Conservation (phyloP, 495 filamentous ascomycete species). For the Neurospora terricola region DNA sequence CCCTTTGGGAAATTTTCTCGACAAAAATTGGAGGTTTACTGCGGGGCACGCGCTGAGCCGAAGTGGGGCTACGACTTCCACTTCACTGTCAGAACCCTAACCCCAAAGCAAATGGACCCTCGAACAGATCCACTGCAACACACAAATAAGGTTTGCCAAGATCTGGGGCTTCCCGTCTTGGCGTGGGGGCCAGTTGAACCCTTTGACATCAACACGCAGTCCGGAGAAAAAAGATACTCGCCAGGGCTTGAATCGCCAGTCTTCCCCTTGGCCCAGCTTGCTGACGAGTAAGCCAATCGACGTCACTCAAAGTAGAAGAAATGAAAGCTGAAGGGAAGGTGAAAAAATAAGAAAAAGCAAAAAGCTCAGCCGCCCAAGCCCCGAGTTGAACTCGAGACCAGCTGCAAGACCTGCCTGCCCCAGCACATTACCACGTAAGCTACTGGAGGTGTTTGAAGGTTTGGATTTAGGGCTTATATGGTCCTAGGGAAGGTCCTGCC, state of each 20-base stretch:
- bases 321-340: neutral
- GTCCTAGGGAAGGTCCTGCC: neutral
- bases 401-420: neutral
- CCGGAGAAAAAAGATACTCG: neutral
- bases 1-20: neutral
- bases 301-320: neutral
- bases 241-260: neutral
- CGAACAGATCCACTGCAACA: neutral
- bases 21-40: neutral
- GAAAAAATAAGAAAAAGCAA: neutral
- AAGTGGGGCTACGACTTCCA: neutral
- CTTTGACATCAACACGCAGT: neutral
- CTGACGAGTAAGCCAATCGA: neutral
- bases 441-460: neutral
- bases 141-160: neutral
- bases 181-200: neutral
- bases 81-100: neutral
- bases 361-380: neutral
- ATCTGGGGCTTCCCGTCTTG: neutral
- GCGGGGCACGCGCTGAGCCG: neutral
- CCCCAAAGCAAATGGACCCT: neutral
- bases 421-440: neutral
- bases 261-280: neutral
- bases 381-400: neutral
- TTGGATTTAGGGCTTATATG: neutral